These are phyloP conservation scores for Acidiella bohemica DNA, from an alignment of 495 filamentous ascomycete species.

Conservation along the genomic window DNA sequence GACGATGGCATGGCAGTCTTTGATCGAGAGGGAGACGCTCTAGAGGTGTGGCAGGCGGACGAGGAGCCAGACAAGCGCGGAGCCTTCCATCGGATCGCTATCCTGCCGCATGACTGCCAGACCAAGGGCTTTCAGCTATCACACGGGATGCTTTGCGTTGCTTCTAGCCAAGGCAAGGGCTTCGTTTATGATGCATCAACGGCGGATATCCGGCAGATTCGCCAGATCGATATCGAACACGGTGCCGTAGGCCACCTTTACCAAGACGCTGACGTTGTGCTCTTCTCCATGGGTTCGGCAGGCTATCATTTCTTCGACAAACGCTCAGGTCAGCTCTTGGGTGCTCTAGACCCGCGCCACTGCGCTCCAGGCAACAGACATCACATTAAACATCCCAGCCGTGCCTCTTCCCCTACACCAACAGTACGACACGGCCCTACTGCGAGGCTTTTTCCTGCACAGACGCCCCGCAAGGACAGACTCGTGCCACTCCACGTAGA, in stretches of 20 bases:
- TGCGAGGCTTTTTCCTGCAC: slow-evolving; percentile 4
- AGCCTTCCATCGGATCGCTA: slow-evolving; percentile 9
- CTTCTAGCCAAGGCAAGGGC: slow-evolving; percentile 8
- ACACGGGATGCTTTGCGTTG: slow-evolving; percentile 14
- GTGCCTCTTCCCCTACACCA: background rate
- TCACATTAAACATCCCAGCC: slow-evolving; percentile 14
- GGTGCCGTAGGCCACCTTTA: slow-evolving; percentile 12
- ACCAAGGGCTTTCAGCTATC: slow-evolving; percentile 15
- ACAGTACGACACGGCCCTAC: background rate
- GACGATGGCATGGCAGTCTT: slow-evolving; percentile 13
- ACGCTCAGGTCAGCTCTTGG: slow-evolving; percentile 4
- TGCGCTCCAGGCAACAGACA: background rate
- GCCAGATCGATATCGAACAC: slow-evolving; percentile 3
- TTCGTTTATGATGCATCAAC: slow-evolving; percentile 15
- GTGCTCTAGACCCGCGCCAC: slow-evolving; percentile 9
- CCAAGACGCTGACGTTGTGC: slow-evolving; percentile 14
- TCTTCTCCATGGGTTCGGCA: slow-evolving; percentile 10
- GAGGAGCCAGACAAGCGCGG: slow-evolving; percentile 5
- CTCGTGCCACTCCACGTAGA: slow-evolving; percentile 5
- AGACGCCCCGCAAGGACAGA: background rate
- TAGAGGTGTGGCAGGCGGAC: slow-evolving; percentile 17
- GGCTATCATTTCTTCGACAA: slow-evolving; percentile 19
- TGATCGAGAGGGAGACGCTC: slow-evolving; percentile 9
- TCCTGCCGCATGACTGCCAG: slow-evolving; percentile 15
- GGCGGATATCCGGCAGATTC: slow-evolving; percentile 2